These are phyloP conservation scores for Ceratocystis smalleyi DNA, from an alignment of 2,329 filamentous ascomycete species.

Conservation along the genomic window DNA sequence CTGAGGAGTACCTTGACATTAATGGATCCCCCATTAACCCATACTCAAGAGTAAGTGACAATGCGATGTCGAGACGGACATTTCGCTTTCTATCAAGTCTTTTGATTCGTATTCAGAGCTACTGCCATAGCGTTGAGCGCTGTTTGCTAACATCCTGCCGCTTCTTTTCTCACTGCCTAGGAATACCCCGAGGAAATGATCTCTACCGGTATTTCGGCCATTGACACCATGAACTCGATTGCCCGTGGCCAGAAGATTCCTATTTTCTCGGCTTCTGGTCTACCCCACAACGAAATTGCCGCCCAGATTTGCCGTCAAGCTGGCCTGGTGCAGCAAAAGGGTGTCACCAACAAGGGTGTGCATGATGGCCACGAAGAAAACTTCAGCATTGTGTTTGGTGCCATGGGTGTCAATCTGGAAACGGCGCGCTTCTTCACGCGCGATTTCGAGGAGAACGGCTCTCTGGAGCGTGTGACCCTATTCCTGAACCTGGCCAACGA, in stretches of 20 bases:
- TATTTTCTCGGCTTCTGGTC: conserved; percentile 95
- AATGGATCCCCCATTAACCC: conserved; percentile 98
- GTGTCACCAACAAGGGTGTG: conserved; percentile 75
- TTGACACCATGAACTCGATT: conserved; percentile 96
- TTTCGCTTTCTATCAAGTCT: neutral
- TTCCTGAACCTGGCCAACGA: conserved; percentile 99
- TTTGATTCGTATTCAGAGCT: neutral
- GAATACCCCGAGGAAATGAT: conserved; percentile 99
- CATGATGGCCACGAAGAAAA: conserved; percentile 98
- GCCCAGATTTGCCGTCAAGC: conserved; percentile 98
- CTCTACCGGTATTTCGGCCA: conserved; percentile 95
- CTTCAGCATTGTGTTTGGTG: conserved; percentile 98
- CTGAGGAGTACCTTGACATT: conserved; percentile 97
- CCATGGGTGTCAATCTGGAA: conserved; percentile 99
- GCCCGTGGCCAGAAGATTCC: conserved; percentile 98
- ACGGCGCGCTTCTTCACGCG: conserved; percentile 96
- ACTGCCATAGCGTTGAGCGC: neutral
- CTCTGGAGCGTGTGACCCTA: conserved; percentile 87
- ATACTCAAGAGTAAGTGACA: conserved; percentile 63
- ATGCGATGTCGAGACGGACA: neutral
- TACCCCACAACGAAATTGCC: conserved; percentile 98
- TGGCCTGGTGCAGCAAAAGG: conserved; percentile 65
- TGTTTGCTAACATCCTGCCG: neutral
- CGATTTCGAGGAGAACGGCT: conserved; percentile 98
- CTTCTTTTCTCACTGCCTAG: conserved; percentile 28